phyloP scores from a whole-genome alignment of 441 rosid genomes.

The Bruguiera hainesii region DNA sequence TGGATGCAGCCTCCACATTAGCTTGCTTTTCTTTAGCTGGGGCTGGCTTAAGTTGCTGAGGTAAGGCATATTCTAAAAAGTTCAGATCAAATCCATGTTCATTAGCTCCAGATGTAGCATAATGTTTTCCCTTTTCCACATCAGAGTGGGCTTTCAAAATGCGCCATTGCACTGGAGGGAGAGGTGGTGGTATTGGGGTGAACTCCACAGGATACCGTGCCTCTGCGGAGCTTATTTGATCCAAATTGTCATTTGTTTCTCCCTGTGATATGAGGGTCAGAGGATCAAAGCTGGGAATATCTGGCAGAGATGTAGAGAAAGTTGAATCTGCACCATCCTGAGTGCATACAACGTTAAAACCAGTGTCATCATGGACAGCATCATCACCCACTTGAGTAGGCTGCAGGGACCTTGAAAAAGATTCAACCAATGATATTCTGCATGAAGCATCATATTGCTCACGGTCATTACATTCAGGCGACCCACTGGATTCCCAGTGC shows the following conservation, averaged over 20 bases:
- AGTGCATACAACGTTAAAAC: conserved; percentile 18
- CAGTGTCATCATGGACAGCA: conserved; percentile 13
- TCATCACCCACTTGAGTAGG: conserved; percentile 22
- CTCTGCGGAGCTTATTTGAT: conserved; percentile 26
- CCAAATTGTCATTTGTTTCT: conserved; percentile 23
- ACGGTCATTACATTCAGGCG: conserved; percentile 44
- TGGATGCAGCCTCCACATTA: conserved; percentile 32
- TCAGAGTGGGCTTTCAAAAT: conserved; percentile 38
- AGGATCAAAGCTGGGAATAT: conserved; percentile 57
- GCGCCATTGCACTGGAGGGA: conserved; percentile 73
- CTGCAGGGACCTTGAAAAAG: conserved; percentile 39
- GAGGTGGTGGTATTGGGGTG: conserved; percentile 63
- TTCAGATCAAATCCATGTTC: conserved; percentile 34
- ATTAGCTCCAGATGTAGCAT: conserved; percentile 31
- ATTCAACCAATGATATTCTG: conserved; percentile 34
- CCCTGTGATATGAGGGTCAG: conserved; percentile 29
- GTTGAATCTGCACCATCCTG: conserved; percentile 43
- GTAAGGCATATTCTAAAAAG: conserved; percentile 23
- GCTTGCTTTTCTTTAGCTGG: conserved; percentile 33
- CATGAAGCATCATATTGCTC: conserved; percentile 44
- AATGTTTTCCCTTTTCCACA: conserved; percentile 29
- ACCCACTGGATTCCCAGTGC: conserved; percentile 72
- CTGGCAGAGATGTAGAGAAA: conserved; percentile 27
- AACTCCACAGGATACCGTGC: conserved; percentile 33
- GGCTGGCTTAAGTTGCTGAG: conserved; percentile 34